Evolutionary conservation across 345 rosid species (phyloP), one percentile per base, ranked within the genome.

Genomic region (Brassica cretica): DNA sequence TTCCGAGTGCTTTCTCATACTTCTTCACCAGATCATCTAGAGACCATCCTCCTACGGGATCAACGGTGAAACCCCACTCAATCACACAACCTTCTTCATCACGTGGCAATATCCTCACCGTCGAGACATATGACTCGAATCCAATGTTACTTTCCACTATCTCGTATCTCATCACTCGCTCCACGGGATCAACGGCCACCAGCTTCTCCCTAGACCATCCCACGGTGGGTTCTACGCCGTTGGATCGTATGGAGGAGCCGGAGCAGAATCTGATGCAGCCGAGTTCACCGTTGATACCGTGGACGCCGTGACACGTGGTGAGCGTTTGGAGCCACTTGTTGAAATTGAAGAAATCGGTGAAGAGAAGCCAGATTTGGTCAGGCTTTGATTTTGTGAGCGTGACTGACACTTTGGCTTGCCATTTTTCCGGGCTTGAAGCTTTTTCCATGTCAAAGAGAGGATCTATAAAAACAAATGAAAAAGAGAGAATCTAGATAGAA

Each of bases 161-260:
- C 90, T 89, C 91, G 8, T 85, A 90, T 12, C 71, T 81, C 56
- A 84, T 60, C 33, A 70, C 58, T 10, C 77, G 82, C 14, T 64
- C 64, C 10, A 9, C 71, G 0, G 73, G 82, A 81, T 93, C 89
- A 18, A 89, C 73, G 70, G 82, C 78, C 16, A 70, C 64, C 1
- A 90, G 72, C 70, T 82, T 85, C 89, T 91, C 92, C 61, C 62
- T 84, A 0, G 89, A 73, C 91, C 90, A 89, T 53, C 82, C 84
- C 0, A 15, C 72, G 0, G 68, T 11, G 9, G 59, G 59, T 2
- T 62, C 72, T 11, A 6, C 62, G 10, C 61, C 61, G n/a, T 4
- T 8, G 69, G 82, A 60, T 10, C 78, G 41, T 53, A 89, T 64
- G 4, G 93, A 87, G 78, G 76, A 87, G 41, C 88, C 82, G 0